Base-by-base conservation (phyloP, 1,284 basidiomycete genomes). In the Schizophyllum amplum region DNA sequence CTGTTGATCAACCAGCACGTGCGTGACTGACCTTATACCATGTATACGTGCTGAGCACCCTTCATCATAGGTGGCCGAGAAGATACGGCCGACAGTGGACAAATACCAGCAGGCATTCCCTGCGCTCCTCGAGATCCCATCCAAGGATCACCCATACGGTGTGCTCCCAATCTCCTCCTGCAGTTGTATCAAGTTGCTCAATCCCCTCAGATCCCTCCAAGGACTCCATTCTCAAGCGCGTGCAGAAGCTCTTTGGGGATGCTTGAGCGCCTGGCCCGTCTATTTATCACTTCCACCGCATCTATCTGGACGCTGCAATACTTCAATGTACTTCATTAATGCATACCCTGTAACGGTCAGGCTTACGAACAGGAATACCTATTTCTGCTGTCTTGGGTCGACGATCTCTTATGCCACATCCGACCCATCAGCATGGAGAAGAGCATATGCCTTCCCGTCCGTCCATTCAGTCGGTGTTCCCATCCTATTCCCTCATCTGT, bases 1-100 rank as follows among this genome's bases (percentile, higher is more conserved):
- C 76, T 98, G 17, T 79, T 98, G 63, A 97, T 98, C 68, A 98
- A 98, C 77, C 94, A 98, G 70, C 94, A 98, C 77, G 94, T 94
- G 62, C 64, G 87, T 65, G 48, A 47, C 25, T 46, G 15, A 23
- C 60, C 52, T 24, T 47, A 22, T 42, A 55, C 61, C 25, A 42
- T 55, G 52, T 54, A 62, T 52, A 60, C 57, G 21, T 57, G 17
- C 54, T 61, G 52, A 52, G 53, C 17, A 11, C 25, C 22, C 26
- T 11, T 47, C 17, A 46, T 24, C 64, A n/a, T n/a, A 97, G 94
- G 79, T 98, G 65, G 94, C 94, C 52, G 97, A 99, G 76, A 93
- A 92, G 79, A 99, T 99, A 65, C 79, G 97, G 53, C 93, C 94
- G 0, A 86, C 91, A 1, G 93, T 99, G 17, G 97, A 99, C 73